Base-by-base conservation (phyloP, 345 rosid genomes). In the Crucihimalaya himalaica region DNA sequence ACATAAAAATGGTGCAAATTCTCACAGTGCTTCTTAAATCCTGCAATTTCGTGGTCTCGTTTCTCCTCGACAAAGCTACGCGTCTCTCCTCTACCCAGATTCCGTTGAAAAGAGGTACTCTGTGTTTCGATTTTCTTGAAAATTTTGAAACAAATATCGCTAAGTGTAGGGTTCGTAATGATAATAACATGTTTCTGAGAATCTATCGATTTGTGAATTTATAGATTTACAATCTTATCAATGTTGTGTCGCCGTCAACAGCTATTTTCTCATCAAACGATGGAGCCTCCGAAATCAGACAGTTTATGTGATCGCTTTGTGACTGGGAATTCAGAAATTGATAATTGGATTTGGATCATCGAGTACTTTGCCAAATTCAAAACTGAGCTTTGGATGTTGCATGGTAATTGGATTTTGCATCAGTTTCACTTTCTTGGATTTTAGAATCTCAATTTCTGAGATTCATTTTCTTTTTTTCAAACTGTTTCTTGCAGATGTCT, bases 331-430 rank as follows among this genome's bases (percentile, higher is more conserved):
- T 3, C 23, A 65, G 77, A 77, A 6, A 16, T 71, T 43, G 69
- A 77, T 43, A 40, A 21, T 57, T 77, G 73, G 77, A 77, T 77
- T 66, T 60, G 68, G 73, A 43, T 59, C 28, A 66, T 77, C 10
- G 77, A 71, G 20, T 77, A 77, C 51, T 51, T 77, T 6, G 73
- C 81, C 8, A 66, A 77, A 59, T 77, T 77, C 68, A 71, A 71
- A 58, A 50, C 56, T 28, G 73, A 77, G 69, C 72, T 77, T 0
- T 66, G 68, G 77, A 65, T 77, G 73, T 13, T 77, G 2, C 69
- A 77, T 27, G 81, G 81, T 77, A 66, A 57, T 29, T 4, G 8
- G 12, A 14, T 45, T 18, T 28, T 77, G 21, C 42, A 31, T 39
- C 46, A 55, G 50, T 55, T 42, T 16, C 4, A 34, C 27, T 50